phyloP scores from a whole-genome alignment of 2,329 filamentous ascomycete genomes.

The Fusarium kyushuense region DNA sequence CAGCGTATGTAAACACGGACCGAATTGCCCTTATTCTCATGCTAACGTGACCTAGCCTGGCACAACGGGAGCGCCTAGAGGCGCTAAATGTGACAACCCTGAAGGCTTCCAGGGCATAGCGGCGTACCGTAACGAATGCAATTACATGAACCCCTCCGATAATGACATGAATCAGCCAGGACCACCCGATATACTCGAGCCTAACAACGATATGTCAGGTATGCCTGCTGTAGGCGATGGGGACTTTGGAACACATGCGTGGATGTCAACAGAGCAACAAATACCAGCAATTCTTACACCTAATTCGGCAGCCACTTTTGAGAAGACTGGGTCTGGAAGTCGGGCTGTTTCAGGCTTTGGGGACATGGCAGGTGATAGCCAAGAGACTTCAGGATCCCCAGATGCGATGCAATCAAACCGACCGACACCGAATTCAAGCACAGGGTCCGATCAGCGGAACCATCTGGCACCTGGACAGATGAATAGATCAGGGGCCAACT shows the following conservation, averaged over 20 bases:
- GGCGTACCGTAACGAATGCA: conserved; percentile 59
- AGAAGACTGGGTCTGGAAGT: conserved; percentile 49
- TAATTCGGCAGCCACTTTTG: conserved; percentile 51
- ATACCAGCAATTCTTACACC: conserved; percentile 54
- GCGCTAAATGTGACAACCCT: conserved; percentile 52
- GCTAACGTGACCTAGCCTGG: conserved; percentile 50
- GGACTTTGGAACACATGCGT: conserved; percentile 50
- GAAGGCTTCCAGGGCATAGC: conserved; percentile 58
- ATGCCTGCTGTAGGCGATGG: conserved; percentile 39
- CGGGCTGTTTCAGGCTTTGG: conserved; percentile 55
- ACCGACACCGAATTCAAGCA: conserved; percentile 71
- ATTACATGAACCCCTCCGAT: conserved; percentile 56
- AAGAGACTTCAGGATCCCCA: conserved; percentile 63
- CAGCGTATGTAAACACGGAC: conserved; percentile 57
- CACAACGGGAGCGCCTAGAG: conserved; percentile 31
- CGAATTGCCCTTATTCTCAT: neutral
- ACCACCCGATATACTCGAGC: conserved; percentile 56
- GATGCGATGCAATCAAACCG: conserved; percentile 64
- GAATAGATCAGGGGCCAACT: conserved; percentile 56
- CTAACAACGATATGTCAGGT: conserved; percentile 47
- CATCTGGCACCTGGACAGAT: conserved; percentile 50
- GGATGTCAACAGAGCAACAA: conserved; percentile 58
- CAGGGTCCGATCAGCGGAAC: conserved; percentile 49
- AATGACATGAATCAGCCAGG: conserved; percentile 55
- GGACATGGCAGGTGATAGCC: conserved; percentile 59